These are phyloP conservation scores for Metschnikowia lachancei DNA, from an alignment of 805 yeast species.

Conservation along the genomic window DNA sequence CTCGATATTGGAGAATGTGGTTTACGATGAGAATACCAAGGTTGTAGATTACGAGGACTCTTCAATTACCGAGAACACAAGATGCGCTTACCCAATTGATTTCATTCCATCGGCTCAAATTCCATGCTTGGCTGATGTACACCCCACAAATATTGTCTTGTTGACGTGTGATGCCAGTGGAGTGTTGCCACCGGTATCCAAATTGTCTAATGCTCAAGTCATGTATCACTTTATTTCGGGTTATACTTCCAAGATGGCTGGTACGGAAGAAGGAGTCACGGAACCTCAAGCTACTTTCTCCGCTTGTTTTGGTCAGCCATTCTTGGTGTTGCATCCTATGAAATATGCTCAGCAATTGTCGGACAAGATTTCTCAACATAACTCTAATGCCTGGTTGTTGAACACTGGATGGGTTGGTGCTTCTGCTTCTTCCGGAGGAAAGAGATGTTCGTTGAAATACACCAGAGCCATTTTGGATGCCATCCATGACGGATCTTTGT, in stretches of 20 bases:
- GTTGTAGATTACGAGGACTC: slow-evolving; percentile 82
- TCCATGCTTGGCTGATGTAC: slow-evolving; percentile 86
- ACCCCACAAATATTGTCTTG: slow-evolving; percentile 88
- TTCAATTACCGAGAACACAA: slow-evolving; percentile 90
- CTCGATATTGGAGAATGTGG: slow-evolving; percentile 89
- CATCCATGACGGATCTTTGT: slow-evolving; percentile 86
- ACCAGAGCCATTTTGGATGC: slow-evolving; percentile 95
- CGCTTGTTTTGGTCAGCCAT: slow-evolving; percentile 99
- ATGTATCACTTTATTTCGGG: slow-evolving; percentile 99
- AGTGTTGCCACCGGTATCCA: slow-evolving; percentile 95
- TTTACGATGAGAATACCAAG: slow-evolving; percentile 74
- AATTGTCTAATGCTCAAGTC: slow-evolving; percentile 89
- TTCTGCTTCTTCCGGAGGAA: slow-evolving; percentile 88
- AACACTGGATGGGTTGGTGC: slow-evolving; percentile 99
- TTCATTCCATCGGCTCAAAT: slow-evolving; percentile 94
- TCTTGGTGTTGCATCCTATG: slow-evolving; percentile 97
- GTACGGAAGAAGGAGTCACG: slow-evolving; percentile 97
- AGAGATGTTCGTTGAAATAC: slow-evolving; percentile 95
- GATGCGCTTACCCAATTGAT: slow-evolving; percentile 98
- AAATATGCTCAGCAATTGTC: slow-evolving; percentile 94
- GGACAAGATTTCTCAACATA: slow-evolving; percentile 84
- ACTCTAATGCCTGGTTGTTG: slow-evolving; percentile 91
- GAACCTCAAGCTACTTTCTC: slow-evolving; percentile 98
- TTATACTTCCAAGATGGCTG: slow-evolving; percentile 99
- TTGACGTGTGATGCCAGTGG: slow-evolving; percentile 98